These are phyloP conservation scores for Eimeria sp. DNA, from an alignment of 169 alveolate genomes.

Conservation along the genomic window DNA sequence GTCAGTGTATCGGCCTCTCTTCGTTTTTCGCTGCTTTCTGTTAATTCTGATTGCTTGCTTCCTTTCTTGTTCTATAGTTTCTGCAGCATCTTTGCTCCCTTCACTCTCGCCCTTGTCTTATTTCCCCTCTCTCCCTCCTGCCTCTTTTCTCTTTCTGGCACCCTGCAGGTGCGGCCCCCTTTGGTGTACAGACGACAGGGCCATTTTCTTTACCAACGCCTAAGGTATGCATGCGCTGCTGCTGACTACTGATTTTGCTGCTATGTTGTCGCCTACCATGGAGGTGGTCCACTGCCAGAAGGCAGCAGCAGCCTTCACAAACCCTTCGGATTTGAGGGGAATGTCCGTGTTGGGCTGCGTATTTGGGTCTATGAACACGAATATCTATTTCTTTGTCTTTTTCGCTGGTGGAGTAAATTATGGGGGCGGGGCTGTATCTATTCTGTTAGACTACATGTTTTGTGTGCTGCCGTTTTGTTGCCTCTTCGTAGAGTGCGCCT, in stretches of 20 bases:
- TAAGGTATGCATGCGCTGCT: constrained; percentile 27
- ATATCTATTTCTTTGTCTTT: neutral
- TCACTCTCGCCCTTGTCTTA: neutral
- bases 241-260: neutral
- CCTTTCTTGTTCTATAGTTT: neutral
- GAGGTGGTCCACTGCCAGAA: neutral
- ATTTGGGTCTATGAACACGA: neutral
- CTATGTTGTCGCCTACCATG: neutral
- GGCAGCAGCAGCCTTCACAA: neutral
- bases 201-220: constrained; percentile 81
- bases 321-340: neutral
- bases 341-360: neutral
- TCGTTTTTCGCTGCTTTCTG: neutral
- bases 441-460: neutral
- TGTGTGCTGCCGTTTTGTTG: neutral
- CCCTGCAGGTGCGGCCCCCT: constrained; percentile 78
- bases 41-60: neutral
- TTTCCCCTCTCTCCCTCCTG: neutral
- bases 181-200: constrained; percentile 60
- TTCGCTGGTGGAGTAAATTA: neutral
- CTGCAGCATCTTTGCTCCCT: neutral
- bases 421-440: neutral
- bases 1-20: neutral
- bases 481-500: constrained; percentile 33
- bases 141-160: neutral